Evolutionary conservation across 805 yeast species (phyloP).

Genomic region (Candida nanaspora): DNA sequence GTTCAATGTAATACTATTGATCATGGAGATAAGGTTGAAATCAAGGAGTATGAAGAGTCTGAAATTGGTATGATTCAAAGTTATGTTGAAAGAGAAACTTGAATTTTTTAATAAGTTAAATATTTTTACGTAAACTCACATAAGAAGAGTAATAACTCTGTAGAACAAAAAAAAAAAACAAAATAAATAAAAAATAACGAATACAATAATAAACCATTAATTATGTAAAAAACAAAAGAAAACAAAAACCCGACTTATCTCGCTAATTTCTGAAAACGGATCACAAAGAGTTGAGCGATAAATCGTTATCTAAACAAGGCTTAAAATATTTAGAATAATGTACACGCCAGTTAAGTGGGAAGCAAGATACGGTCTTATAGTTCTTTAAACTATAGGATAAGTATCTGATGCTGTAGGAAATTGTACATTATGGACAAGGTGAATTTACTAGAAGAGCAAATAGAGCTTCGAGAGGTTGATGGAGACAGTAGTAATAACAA

Average conservation of each 20-base stretch:
- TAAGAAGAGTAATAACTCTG: no score
- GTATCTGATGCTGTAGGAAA: no score
- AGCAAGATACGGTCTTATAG: no score
- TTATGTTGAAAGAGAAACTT: slow-evolving; percentile 52
- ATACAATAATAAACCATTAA: not conserved
- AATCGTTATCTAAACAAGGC: no score
- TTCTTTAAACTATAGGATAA: no score
- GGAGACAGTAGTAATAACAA: not conserved
- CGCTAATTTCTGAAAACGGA: not conserved
- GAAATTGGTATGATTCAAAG: slow-evolving; percentile 74
- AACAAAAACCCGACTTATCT: no score
- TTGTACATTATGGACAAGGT: no score
- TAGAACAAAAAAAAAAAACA: not conserved
- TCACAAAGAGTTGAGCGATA: not conserved
- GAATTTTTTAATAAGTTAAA: not conserved
- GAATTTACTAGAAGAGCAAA: not conserved
- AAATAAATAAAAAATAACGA: not conserved
- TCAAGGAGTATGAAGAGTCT: slow-evolving; percentile 70
- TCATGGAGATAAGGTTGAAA: slow-evolving; percentile 35
- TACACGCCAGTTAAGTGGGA: no score
- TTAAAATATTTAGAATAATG: no score
- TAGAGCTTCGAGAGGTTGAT: not conserved
- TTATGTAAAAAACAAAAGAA: no score
- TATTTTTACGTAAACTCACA: not conserved
- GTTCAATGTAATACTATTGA: slow-evolving; percentile 70